phyloP scores from a whole-genome alignment of 2,329 filamentous ascomycete species.

The Colletotrichum orbiculare region DNA sequence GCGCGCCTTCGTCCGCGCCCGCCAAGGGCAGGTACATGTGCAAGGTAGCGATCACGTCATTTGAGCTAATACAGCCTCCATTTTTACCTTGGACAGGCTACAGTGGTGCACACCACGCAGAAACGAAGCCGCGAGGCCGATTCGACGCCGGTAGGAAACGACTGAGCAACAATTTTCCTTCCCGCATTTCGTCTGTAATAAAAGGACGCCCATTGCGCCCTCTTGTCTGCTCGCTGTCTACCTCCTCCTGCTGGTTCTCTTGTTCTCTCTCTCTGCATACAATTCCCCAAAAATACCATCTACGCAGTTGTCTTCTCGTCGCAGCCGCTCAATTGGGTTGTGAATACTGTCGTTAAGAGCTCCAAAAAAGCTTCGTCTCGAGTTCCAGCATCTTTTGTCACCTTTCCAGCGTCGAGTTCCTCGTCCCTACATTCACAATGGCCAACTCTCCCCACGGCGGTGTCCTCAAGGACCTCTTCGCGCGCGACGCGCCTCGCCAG shows the following conservation, averaged over 20 bases:
- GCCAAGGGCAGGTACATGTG: slow-evolving; percentile 33
- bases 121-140: slow-evolving; percentile 23
- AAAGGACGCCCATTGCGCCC: slow-evolving; percentile 33
- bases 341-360: slow-evolving; percentile 10
- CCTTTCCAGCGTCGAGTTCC: neutral
- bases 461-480: slow-evolving; percentile 96
- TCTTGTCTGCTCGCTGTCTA: neutral
- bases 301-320: neutral
- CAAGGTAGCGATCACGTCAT: slow-evolving; percentile 41
- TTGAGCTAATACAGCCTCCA: slow-evolving; percentile 38
- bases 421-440: slow-evolving; percentile 55
- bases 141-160: slow-evolving; percentile 32
- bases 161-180: slow-evolving; percentile 14
- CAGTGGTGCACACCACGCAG: neutral
- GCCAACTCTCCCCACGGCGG: slow-evolving; percentile 85
- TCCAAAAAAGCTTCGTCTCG: slow-evolving; percentile 12
- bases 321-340: slow-evolving; percentile 26
- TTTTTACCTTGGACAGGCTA: slow-evolving; percentile 33
- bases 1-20: slow-evolving; percentile 19
- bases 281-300: neutral
- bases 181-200: slow-evolving; percentile 33
- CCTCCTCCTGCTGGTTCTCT: slow-evolving; percentile 8
- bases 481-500: slow-evolving; percentile 87
- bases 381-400: slow-evolving; percentile 1
- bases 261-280: slow-evolving; percentile 11